Percentiles rank a stretch among this genome's conserved stretches.
Evolutionary conservation across 805 yeast species (phyloP).

Genomic region (Candida nonsorbophila): DNA sequence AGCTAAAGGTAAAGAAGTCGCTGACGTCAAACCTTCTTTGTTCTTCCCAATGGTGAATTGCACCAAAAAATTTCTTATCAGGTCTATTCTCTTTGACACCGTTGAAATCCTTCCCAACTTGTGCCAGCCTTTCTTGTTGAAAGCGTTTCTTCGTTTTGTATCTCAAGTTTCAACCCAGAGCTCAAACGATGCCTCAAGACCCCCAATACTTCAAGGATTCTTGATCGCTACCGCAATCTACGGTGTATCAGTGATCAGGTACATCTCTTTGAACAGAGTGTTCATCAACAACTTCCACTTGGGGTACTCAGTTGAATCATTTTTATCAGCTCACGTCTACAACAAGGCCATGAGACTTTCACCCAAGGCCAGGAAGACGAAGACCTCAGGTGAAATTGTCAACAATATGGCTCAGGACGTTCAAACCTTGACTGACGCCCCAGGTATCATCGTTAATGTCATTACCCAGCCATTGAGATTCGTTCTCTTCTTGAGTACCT

Average conservation of each 20-base stretch:
- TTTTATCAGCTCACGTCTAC: slow-evolving; percentile 20
- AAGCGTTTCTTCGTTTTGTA: slow-evolving; percentile 9
- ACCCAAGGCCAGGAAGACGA: slow-evolving; percentile 25
- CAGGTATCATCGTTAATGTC: slow-evolving; percentile 13
- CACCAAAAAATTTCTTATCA: slow-evolving; percentile 2
- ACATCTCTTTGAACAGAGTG: slow-evolving; percentile 17
- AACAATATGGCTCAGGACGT: slow-evolving; percentile 29
- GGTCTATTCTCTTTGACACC: slow-evolving; percentile 5
- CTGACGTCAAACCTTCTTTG: slow-evolving; percentile 7
- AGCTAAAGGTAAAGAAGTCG: slow-evolving; percentile 6
- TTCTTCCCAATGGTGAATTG: slow-evolving; percentile 3
- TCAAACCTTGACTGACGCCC: slow-evolving; percentile 10
- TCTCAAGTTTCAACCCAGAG: neutral
- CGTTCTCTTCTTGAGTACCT: slow-evolving; percentile 21
- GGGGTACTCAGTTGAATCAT: slow-evolving; percentile 12
- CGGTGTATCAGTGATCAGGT: slow-evolving; percentile 17
- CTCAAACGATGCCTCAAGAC: slow-evolving; percentile 4
- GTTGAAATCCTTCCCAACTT: slow-evolving; percentile 9
- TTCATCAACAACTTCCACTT: slow-evolving; percentile 10
- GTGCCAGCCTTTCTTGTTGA: slow-evolving; percentile 9
- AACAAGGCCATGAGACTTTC: slow-evolving; percentile 22
- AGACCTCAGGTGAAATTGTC: slow-evolving; percentile 29
- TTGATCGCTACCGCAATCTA: slow-evolving; percentile 19
- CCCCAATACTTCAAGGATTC: slow-evolving; percentile 23
- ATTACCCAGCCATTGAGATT: slow-evolving; percentile 20